phyloP scores from a whole-genome alignment of 805 yeast genomes.

The Komagataella kurtzmanii region DNA sequence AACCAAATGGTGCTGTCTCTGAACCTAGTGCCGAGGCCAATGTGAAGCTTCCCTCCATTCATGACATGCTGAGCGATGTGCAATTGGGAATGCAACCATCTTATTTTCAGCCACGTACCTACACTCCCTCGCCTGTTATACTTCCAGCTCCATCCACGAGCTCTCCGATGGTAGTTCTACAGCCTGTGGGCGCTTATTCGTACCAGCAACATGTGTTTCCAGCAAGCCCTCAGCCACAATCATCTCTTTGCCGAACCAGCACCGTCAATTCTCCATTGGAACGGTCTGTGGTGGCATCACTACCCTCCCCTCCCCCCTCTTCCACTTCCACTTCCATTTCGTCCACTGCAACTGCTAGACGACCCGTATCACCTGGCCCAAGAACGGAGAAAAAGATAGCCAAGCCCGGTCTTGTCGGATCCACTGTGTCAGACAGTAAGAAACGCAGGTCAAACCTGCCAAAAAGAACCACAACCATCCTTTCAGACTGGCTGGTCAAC shows the following conservation, averaged over 20 bases:
- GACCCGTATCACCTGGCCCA: neutral
- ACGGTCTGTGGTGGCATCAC: neutral
- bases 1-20: neutral
- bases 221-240: neutral
- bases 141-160: neutral
- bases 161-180: neutral
- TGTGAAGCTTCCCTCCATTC: neutral
- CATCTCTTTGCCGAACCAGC: neutral
- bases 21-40: neutral
- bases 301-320: neutral
- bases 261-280: neutral
- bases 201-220: neutral
- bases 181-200: neutral
- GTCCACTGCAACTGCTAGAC: neutral
- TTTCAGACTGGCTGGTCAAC: slow-evolving; percentile 40
- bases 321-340: neutral
- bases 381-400: neutral
- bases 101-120: neutral
- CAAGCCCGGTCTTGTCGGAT: neutral
- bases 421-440: slow-evolving; percentile 4
- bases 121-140: neutral
- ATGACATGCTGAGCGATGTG: neutral
- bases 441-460: slow-evolving; percentile 39
- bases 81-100: neutral
- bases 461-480: slow-evolving; percentile 40